phyloP scores from a whole-genome alignment of 1,284 basidiomycete genomes.

The Schizopora paradoxa region DNA sequence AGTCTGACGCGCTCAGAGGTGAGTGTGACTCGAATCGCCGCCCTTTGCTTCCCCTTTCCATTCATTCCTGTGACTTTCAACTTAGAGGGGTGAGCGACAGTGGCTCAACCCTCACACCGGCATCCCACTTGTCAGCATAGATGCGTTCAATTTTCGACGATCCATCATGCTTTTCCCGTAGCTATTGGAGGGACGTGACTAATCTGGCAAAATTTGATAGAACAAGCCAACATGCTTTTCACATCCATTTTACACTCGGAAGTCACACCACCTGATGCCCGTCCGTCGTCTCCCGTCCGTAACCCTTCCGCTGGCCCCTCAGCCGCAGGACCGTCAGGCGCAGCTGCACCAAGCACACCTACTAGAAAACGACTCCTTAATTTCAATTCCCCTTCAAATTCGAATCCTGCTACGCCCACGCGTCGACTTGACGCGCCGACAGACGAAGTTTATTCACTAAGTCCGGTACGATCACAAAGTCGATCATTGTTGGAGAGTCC shows the following conservation, averaged over 20 bases:
- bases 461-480: constrained; percentile 83
- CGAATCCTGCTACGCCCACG: constrained; percentile 50
- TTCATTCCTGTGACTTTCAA: no score
- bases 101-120: not conserved
- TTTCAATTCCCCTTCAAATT: constrained; percentile 59
- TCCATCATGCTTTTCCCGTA: no score
- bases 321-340: constrained; percentile 42
- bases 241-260: constrained; percentile 68
- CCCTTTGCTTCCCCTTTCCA: constrained; percentile 16
- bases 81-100: no score
- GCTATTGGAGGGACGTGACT: constrained; percentile 1
- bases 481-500: constrained; percentile 84
- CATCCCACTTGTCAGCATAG: not conserved
- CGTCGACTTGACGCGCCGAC: constrained; percentile 68
- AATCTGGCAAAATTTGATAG: constrained; percentile 29
- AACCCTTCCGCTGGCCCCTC: constrained; percentile 35
- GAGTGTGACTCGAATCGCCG: constrained; percentile 16
- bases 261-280: constrained; percentile 64
- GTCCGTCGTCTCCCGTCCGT: constrained; percentile 55
- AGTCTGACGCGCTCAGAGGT: constrained; percentile 76
- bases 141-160: constrained; percentile 2
- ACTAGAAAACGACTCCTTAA: constrained; percentile 61
- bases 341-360: constrained; percentile 53
- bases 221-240: constrained; percentile 77
- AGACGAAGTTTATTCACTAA: constrained; percentile 86